phyloP scores from a whole-genome alignment of 2,329 filamentous ascomycete genomes.

The Orbilia brochopaga region DNA sequence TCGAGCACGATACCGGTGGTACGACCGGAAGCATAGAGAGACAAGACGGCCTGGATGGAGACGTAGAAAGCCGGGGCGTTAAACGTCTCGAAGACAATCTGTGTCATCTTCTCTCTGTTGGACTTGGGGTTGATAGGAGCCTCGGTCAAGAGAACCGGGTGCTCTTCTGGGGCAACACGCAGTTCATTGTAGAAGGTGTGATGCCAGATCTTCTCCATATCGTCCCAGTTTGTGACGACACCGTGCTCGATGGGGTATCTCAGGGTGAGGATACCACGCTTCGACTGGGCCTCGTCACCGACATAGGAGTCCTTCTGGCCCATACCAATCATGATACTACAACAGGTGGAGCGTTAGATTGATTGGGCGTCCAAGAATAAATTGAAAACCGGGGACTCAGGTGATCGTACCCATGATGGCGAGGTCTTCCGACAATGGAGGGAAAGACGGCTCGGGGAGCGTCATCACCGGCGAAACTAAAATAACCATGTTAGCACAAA shows the following conservation, averaged over 20 bases:
- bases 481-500: conserved; percentile 30
- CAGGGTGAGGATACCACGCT: conserved; percentile 99
- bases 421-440: conserved; percentile 98
- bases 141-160: conserved; percentile 98
- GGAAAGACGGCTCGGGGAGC: conserved; percentile 99
- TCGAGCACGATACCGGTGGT: conserved; percentile 99
- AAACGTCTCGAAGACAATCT: conserved; percentile 99
- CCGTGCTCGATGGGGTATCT: conserved; percentile 99
- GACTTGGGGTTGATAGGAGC: conserved; percentile 99
- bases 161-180: conserved; percentile 99
- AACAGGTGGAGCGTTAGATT: conserved; percentile 53
- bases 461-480: conserved; percentile 98
- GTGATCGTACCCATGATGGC: conserved; percentile 93
- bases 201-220: conserved; percentile 99
- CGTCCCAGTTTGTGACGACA: conserved; percentile 99
- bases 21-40: conserved; percentile 99
- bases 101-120: conserved; percentile 99
- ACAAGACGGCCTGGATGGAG: conserved; percentile 99
- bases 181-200: conserved; percentile 99
- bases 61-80: conserved; percentile 99
- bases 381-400: conserved; percentile 47
- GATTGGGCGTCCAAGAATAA: conserved; percentile 6
- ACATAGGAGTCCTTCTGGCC: conserved; percentile 99
- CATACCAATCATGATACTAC: conserved; percentile 99
- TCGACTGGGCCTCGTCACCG: conserved; percentile 99